Conservation (phyloP, 2,329 filamentous ascomycete genomes). For the Cordyceps tenuipes region DNA sequence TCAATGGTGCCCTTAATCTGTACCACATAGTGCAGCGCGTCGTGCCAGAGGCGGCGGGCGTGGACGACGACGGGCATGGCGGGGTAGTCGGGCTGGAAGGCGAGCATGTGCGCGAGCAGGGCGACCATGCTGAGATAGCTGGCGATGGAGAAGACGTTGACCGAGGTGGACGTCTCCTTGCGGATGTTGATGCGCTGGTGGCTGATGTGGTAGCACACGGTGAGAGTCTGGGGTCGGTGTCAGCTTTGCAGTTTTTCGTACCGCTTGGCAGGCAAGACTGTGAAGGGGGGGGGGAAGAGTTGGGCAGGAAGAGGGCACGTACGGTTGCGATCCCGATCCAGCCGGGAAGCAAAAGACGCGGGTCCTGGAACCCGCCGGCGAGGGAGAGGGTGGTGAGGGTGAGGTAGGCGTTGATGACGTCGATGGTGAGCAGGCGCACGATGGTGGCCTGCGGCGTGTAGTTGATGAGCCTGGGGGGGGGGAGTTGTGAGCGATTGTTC, state of each 20-base stretch:
- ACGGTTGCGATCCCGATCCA: constrained; percentile 74
- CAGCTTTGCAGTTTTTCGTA: background rate
- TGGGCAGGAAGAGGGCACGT: constrained; percentile 20
- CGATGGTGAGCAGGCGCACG: constrained; percentile 68
- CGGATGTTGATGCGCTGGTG: constrained; percentile 73
- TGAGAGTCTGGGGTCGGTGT: constrained; percentile 47
- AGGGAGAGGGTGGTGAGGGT: constrained; percentile 65
- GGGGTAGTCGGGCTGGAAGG: constrained; percentile 52
- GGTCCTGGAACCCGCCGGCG: constrained; percentile 61
- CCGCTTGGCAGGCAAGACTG: background rate
- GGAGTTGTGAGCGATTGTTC: background rate
- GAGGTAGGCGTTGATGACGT: constrained; percentile 65
- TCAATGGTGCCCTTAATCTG: constrained; percentile 25
- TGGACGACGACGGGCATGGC: constrained; percentile 48
- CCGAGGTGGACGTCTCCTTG: constrained; percentile 69
- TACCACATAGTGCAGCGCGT: constrained; percentile 22
- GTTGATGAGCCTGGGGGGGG: constrained; percentile 59
- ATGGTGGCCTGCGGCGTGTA: constrained; percentile 76
- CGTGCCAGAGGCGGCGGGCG: constrained; percentile 24
- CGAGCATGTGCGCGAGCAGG: constrained; percentile 58
- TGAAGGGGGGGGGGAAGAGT: too few relatives aligned
- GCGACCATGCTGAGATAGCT: constrained; percentile 69
- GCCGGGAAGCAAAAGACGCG: constrained; percentile 62
- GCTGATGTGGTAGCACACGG: constrained; percentile 66
- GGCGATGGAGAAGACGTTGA: constrained; percentile 67